Percentiles rank a stretch among this genome's conserved stretches.
These are phyloP conservation scores for Capsella rubella DNA, from an alignment of 441 rosid species.

Conservation along the genomic window DNA sequence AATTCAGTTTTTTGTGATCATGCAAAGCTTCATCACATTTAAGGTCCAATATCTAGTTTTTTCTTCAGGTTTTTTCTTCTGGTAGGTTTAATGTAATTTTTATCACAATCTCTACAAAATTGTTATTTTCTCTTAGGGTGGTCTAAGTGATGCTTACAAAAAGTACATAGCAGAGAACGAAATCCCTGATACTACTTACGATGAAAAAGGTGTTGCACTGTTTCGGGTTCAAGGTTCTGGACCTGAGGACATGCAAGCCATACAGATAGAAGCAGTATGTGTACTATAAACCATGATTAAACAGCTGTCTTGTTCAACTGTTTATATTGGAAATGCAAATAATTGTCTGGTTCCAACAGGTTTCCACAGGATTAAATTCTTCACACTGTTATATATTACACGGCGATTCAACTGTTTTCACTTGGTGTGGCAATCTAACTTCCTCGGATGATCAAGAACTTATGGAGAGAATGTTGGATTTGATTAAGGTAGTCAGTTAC, in stretches of 20 bases:
- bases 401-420: constrained; percentile 71
- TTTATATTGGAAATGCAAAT: neutral
- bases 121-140: constrained; percentile 65
- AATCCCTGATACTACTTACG: constrained; percentile 78
- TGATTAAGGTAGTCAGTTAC: constrained; percentile 72
- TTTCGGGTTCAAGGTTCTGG: constrained; percentile 96
- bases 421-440: constrained; percentile 94
- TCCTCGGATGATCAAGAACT: constrained; percentile 82
- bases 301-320: constrained; percentile 4
- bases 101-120: constrained; percentile 3
- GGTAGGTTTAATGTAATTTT: constrained; percentile 15
- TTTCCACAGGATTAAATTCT: constrained; percentile 85
- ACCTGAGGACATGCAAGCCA: constrained; percentile 98
- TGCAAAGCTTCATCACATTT: constrained; percentile 90
- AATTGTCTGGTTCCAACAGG: constrained; percentile 52
- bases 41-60: constrained; percentile 62
- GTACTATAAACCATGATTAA: constrained; percentile 18
- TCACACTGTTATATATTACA: constrained; percentile 94
- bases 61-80: constrained; percentile 2
- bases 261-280: constrained; percentile 96
- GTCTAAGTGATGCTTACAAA: constrained; percentile 84
- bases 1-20: constrained; percentile 86
- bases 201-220: constrained; percentile 74
- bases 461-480: constrained; percentile 89
- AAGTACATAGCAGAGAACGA: constrained; percentile 73